phyloP scores from a whole-genome alignment of 441 rosid genomes.

The Codiaeum variegatum region DNA sequence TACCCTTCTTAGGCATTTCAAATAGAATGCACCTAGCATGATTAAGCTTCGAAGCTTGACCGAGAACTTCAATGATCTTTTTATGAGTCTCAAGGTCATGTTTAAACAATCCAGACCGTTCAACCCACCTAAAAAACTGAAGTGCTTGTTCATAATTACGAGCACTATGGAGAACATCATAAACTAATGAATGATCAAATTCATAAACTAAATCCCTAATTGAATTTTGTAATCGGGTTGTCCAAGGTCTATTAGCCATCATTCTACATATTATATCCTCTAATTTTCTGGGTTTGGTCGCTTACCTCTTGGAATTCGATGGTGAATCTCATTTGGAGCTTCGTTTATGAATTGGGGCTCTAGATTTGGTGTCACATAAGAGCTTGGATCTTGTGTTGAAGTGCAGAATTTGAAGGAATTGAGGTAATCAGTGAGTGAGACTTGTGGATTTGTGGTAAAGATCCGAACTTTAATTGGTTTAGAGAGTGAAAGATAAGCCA shows the following conservation, averaged over 20 bases:
- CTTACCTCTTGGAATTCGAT: conserved; percentile 44
- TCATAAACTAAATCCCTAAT: conserved; percentile 70
- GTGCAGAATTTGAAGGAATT: conserved; percentile 35
- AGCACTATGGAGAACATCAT: conserved; percentile 73
- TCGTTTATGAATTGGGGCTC: conserved; percentile 18
- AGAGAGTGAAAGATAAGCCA: conserved; percentile 2
- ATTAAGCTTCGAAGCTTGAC: conserved; percentile 63
- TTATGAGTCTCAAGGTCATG: conserved; percentile 72
- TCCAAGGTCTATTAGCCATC: conserved; percentile 85
- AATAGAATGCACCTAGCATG: conserved; percentile 78
- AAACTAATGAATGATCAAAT: conserved; percentile 70
- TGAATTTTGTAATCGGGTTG: conserved; percentile 81
- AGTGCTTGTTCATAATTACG: conserved; percentile 75
- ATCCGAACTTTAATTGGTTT: neutral
- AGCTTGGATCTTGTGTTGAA: conserved; percentile 28
- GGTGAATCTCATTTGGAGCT: conserved; percentile 11
- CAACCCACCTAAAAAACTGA: conserved; percentile 90
- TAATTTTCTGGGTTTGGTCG: conserved; percentile 47
- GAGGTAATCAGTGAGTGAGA: neutral
- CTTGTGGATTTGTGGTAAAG: neutral
- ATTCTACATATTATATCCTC: conserved; percentile 78
- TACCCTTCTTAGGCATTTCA: conserved; percentile 86
- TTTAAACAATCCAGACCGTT: conserved; percentile 68
- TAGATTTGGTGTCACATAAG: conserved; percentile 13
- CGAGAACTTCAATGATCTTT: conserved; percentile 74